phyloP scores from a whole-genome alignment of 768 basidiomycete genomes.

The Trametes elegans region DNA sequence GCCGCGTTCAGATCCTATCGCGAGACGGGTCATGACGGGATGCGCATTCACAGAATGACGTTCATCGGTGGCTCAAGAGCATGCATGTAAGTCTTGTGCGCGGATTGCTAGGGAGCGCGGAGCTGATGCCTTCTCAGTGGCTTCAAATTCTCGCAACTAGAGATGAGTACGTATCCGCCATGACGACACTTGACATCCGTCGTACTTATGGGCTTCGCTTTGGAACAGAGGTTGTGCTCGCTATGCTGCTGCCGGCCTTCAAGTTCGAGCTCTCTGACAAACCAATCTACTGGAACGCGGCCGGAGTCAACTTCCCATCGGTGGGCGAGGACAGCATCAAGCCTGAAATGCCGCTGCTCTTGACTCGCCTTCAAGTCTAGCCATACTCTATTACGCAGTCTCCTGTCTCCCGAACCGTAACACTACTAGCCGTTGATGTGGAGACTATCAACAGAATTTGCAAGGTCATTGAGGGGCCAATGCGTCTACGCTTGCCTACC shows the following conservation, averaged over 20 bases:
- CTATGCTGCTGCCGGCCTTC: conserved; percentile 4
- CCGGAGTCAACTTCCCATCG: conserved; percentile 5
- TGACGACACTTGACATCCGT: background rate
- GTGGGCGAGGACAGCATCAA: background rate
- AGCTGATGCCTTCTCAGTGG: conserved; percentile 4
- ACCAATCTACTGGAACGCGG: conserved; percentile 10
- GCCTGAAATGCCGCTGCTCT: conserved; percentile 6
- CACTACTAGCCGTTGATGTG: too few species aligned
- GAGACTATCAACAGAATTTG: too few species aligned
- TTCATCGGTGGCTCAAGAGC: conserved; percentile 23
- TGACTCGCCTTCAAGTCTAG: background rate
- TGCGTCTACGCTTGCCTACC: too few species aligned
- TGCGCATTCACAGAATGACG: conserved; percentile 18
- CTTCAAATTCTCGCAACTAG: conserved; percentile 25
- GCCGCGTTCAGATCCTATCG: too few species aligned
- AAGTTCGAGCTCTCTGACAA: conserved; percentile 16
- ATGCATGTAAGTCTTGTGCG: conserved; percentile 21
- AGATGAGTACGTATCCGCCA: conserved; percentile 19
- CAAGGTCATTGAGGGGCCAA: too few species aligned
- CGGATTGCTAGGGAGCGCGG: background rate
- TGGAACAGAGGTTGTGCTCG: conserved; percentile 18
- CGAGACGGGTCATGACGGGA: background rate
- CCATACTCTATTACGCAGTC: background rate
- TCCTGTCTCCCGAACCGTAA: background rate
- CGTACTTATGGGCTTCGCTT: background rate